Evolutionary conservation across 1,284 basidiomycete genomes (phyloP), one percentile per base, ranked within the genome.

Genomic region (Ustanciosporium gigantosporum): DNA sequence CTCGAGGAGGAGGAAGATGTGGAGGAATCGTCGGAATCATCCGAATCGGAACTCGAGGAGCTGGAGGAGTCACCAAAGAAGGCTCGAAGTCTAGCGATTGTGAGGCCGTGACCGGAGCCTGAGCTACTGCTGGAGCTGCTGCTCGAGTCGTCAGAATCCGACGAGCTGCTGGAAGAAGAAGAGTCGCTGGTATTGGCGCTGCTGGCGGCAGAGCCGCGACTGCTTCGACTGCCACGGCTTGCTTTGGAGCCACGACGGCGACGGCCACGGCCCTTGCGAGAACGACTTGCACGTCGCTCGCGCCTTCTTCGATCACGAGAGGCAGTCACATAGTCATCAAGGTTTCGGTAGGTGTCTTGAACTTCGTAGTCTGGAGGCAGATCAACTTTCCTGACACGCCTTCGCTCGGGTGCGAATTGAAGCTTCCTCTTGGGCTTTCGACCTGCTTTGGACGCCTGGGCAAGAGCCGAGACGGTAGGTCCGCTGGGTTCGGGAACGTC

Each of bases 11-110:
- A 51, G 1, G 53, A 42, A 9, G 65, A 67, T 2, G 62, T 61
- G 5, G 46, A 50, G 24, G 42, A 40, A 7, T 47, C 29, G 7
- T 48, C 56, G n/a, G 53, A 60, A n/a, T 43, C 41, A n/a, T 47
- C 51, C 0, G 50, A 52, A 25, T 41, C 55, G 22, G 57, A 61
- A 22, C 50, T 65, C n/a, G 50, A 53, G 3, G 66, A 68, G 45
- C 57, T 58, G 36, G 64, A 60, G 23, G 41, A 48, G 35, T 71
- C 68, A n/a, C 73, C 74, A 36, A 76, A 76, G 37, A 76, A 68
- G 20, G 74, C 73, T 27, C 67, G 61, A n/a, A 76, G 32, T 16
- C 74, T 58, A 3, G 73, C 62, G 16, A 76, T 68, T 24, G 62
- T 62, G 31, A 73, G 41, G 32, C 69, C 62, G 16, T 64, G 50